Conservation (phyloP, 202 grass and related monocot species). For the Musa balbisiana region DNA sequence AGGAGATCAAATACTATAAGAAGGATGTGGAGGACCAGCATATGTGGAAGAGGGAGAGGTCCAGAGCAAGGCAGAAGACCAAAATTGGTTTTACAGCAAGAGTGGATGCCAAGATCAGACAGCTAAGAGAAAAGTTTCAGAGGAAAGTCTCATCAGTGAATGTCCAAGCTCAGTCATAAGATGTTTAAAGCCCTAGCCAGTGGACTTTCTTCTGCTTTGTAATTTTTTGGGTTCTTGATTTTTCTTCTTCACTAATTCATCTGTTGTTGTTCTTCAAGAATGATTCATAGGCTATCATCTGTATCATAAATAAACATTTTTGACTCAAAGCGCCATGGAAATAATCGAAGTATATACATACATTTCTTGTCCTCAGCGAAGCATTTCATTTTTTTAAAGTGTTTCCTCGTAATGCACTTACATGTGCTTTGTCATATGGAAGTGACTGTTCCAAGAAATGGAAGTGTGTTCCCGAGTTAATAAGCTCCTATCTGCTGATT, state of each 20-base stretch:
- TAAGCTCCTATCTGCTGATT: too few relatives aligned
- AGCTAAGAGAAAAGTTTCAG: constrained; percentile 71
- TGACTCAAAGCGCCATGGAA: too few relatives aligned
- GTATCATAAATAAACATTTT: background rate
- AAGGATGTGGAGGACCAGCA: constrained; percentile 76
- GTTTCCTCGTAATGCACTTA: background rate
- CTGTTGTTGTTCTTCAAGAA: background rate
- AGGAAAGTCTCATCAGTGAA: constrained; percentile 58
- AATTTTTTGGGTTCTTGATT: background rate
- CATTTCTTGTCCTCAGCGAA: too few relatives aligned
- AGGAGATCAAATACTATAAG: constrained; percentile 82
- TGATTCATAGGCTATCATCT: background rate
- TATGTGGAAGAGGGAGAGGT: constrained; percentile 89
- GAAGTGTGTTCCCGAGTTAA: too few relatives aligned
- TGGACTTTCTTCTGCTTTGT: background rate
- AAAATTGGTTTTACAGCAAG: constrained; percentile 95
- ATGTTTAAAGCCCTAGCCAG: background rate
- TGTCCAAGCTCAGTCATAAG: constrained; percentile 19
- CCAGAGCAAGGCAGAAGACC: constrained; percentile 67
- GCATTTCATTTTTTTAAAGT: too few relatives aligned
- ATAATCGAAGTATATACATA: background rate
- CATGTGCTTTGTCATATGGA: too few relatives aligned
- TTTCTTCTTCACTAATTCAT: background rate
- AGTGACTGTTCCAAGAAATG: too few relatives aligned
- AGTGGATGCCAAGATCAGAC: constrained; percentile 92